A percentile compares a stretch with the other conserved stretches of the same genome.
Evolutionary conservation across 495 filamentous ascomycete genomes (phyloP).

Genomic region (Chlorociboria aeruginascens): DNA sequence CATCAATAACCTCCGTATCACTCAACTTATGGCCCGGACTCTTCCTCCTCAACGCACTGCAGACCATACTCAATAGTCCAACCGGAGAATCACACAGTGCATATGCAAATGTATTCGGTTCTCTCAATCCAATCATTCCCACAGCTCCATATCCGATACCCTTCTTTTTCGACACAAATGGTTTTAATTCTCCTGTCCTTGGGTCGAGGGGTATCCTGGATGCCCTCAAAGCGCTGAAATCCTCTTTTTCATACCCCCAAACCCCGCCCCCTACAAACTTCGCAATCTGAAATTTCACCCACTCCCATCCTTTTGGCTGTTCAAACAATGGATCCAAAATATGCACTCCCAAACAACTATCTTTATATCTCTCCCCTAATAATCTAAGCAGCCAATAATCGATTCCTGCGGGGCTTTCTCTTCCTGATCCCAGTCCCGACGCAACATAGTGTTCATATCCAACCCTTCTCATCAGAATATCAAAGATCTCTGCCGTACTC

Average conservation of each 20-base stretch:
- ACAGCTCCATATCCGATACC: not conserved
- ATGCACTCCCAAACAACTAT: slow-evolving; percentile 49
- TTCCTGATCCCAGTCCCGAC: slow-evolving; percentile 24
- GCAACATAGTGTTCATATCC: slow-evolving; percentile 55
- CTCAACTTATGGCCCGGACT: slow-evolving; percentile 24
- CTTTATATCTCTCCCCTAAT: slow-evolving; percentile 37
- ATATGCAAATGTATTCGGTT: slow-evolving; percentile 38
- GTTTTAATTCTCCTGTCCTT: not conserved
- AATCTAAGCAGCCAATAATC: slow-evolving; percentile 46
- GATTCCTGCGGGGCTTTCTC: slow-evolving; percentile 26
- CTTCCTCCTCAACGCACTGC: slow-evolving; percentile 25
- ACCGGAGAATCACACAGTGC: slow-evolving; percentile 42
- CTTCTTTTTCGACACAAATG: not conserved
- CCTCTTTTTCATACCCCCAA: slow-evolving; percentile 28
- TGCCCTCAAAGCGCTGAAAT: slow-evolving; percentile 18
- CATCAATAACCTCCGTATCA: slow-evolving; percentile 29
- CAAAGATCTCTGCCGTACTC: slow-evolving; percentile 46
- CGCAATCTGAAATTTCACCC: slow-evolving; percentile 32
- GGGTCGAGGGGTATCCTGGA: not conserved
- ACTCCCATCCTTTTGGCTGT: slow-evolving; percentile 21
- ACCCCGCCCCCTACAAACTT: slow-evolving; percentile 26
- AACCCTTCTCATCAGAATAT: slow-evolving; percentile 55
- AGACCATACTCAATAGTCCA: slow-evolving; percentile 33
- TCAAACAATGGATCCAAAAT: slow-evolving; percentile 35
- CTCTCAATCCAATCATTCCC: slow-evolving; percentile 20